Conservation (phyloP, 2,329 filamentous ascomycete species). For the Alternaria sp. region DNA sequence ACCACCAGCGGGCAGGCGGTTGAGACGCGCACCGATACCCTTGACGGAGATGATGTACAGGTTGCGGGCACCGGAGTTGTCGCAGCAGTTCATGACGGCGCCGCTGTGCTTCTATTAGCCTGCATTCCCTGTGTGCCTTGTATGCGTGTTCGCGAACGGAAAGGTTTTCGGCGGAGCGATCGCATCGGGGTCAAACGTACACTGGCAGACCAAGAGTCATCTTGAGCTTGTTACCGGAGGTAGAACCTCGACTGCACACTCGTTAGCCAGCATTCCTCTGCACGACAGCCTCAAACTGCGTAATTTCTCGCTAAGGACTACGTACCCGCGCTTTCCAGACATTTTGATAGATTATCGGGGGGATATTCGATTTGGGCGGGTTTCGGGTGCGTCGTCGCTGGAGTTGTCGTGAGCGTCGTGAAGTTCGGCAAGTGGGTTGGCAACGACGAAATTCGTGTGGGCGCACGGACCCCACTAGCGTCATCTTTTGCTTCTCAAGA, state of each 20-base stretch:
- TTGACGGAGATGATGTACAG: slow-evolving; percentile 99
- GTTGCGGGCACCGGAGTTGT: slow-evolving; percentile 99
- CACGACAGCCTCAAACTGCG: not conserved
- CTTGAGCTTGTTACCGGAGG: slow-evolving; percentile 99
- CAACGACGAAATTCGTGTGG: slow-evolving; percentile 1
- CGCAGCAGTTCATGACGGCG: slow-evolving; percentile 99
- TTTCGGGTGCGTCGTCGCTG: slow-evolving; percentile 23
- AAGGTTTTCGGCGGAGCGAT: slow-evolving; percentile 11
- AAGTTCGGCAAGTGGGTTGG: slow-evolving; percentile 13
- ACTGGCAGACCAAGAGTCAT: slow-evolving; percentile 99
- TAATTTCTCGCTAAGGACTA: not conserved
- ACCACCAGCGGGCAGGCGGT: slow-evolving; percentile 95
- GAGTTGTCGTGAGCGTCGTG: slow-evolving; percentile 14
- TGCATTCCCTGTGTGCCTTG: slow-evolving; percentile 20
- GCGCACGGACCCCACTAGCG: not conserved
- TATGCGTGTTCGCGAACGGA: slow-evolving; percentile 10
- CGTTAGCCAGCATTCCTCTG: slow-evolving; percentile 30
- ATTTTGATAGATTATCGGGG: slow-evolving; percentile 20
- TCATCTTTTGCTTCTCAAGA: not conserved
- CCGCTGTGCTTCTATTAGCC: slow-evolving; percentile 66
- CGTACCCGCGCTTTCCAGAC: slow-evolving; percentile 26
- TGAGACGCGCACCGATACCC: slow-evolving; percentile 96
- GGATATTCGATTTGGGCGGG: slow-evolving; percentile 15
- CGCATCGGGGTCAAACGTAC: slow-evolving; percentile 67
- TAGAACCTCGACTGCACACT: slow-evolving; percentile 71